Percentiles rank a stretch among this genome's conserved stretches.
phyloP scores from a whole-genome alignment of 2,329 filamentous ascomycete species.

The Aspergillus aculeatus region DNA sequence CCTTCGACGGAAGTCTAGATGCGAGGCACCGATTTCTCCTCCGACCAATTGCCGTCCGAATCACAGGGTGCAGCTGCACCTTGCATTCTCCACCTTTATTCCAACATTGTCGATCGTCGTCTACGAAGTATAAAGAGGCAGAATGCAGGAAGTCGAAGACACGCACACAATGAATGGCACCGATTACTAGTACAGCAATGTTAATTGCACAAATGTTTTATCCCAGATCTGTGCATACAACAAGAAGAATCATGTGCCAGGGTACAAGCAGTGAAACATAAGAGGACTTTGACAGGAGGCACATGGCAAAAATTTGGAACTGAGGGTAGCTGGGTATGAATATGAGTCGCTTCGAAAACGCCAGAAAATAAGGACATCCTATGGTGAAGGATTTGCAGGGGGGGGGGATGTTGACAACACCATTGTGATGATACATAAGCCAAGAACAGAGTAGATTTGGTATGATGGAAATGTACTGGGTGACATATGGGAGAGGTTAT shows the following conservation, averaged over 20 bases:
- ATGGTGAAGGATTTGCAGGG: neutral
- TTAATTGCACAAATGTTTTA: neutral
- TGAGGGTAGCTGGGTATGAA: constrained; percentile 21
- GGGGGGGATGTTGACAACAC: neutral
- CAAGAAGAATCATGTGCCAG: neutral
- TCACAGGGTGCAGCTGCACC: no score
- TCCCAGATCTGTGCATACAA: neutral
- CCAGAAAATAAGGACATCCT: constrained; percentile 8
- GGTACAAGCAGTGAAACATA: neutral
- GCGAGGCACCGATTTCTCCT: no score
- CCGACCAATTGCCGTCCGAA: no score
- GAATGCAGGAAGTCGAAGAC: neutral
- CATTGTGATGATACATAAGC: constrained; percentile 6
- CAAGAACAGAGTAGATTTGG: constrained; percentile 10
- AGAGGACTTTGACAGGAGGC: neutral
- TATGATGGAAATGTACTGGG: neutral
- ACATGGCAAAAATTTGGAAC: constrained; percentile 1
- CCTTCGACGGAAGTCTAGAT: no score
- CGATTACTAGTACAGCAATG: neutral
- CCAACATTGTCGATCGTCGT: no score
- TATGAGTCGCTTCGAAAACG: constrained; percentile 9
- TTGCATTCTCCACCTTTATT: no score
- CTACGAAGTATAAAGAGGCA: neutral
- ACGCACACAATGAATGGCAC: neutral
- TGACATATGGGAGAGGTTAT: neutral